Base-by-base conservation (phyloP, 176 grass and related monocot species). In the Hyparrhenia diplandra region DNA sequence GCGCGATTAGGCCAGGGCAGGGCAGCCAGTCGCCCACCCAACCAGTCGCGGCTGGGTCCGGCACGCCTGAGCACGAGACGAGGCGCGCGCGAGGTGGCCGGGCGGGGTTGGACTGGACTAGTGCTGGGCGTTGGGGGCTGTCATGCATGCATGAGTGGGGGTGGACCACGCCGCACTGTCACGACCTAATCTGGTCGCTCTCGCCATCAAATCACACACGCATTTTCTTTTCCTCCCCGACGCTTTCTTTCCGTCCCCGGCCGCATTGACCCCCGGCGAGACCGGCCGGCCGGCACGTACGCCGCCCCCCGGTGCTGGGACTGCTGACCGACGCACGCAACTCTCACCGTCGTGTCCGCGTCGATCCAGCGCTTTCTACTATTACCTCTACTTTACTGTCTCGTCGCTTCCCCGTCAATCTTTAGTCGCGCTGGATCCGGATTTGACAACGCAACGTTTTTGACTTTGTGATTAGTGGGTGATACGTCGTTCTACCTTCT, bases 151-250 rank as follows among this genome's bases (percentile, higher is more conserved):
- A 59, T 28, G 42, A 8, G 40, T 6, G 46, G 40, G 27, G n/a
- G 21, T 64, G 84, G 84, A 74, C 84, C 76, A 80, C 76, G 75
- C 47, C 59, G 34, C 76, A 24, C 47, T 67, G 84, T 65, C 76
- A 73, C 69, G 68, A 43, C 84, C 84, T 66, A 80, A 86, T 27
- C 59, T 43, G 32, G 31, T 86, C 68, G 76, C 68, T 66, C 68
- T 85, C 84, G 69, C 84, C 67, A 74, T 74, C 76, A 66, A 65
- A 64, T 65, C 77, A 18, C 18, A n/a, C n/a, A 20, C 76, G 68
- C 84, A 10, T 49, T 49, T 47, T 17, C 49, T 17, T 6, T 34
- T 40, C n/a, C n/a, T n/a, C n/a, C n/a, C n/a, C n/a, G n/a, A n/a
- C 8, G 1, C 12, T 23, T 8, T 57, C 54, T 1, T 24, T 1